These are phyloP conservation scores for Sugiyamaella boreocaroliniensis DNA, from an alignment of 805 yeast genomes.

Conservation along the genomic window DNA sequence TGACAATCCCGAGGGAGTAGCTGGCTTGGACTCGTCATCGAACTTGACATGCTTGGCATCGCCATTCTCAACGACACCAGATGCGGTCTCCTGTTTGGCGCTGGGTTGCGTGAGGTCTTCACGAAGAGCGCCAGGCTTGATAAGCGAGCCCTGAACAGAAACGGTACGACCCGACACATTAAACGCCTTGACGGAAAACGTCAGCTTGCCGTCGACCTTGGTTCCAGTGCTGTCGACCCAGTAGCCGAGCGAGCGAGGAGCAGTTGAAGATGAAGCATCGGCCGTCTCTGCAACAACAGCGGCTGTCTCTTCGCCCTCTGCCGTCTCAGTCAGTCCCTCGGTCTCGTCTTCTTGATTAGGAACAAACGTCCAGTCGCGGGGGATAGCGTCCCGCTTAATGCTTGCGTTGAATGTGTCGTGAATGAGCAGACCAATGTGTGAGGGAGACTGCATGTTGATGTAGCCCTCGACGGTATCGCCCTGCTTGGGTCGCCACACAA, in stretches of 20 bases:
- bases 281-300: slow-evolving; percentile 11
- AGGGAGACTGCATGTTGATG: slow-evolving; percentile 86
- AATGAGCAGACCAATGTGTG: slow-evolving; percentile 85
- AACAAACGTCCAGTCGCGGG: slow-evolving; percentile 77
- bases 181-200: slow-evolving; percentile 65
- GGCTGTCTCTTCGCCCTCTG: slow-evolving; percentile 3
- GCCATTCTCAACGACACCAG: not conserved
- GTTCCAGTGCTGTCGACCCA: slow-evolving; percentile 77
- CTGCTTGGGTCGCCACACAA: slow-evolving; percentile 85
- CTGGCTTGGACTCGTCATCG: not conserved
- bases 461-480: slow-evolving; percentile 85
- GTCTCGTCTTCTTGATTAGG: slow-evolving; percentile 66
- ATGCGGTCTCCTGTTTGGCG: not conserved
- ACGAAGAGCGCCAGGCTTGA: slow-evolving; percentile 49
- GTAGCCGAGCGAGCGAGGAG: slow-evolving; percentile 62
- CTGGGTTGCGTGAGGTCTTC: slow-evolving; percentile 54
- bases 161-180: slow-evolving; percentile 68
- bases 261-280: not conserved
- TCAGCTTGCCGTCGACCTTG: slow-evolving; percentile 74
- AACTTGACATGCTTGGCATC: slow-evolving; percentile 14
- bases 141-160: slow-evolving; percentile 81
- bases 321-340: slow-evolving; percentile 17
- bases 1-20: not conserved
- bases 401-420: slow-evolving; percentile 95
- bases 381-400: slow-evolving; percentile 77